Conservation (phyloP, 139 green algal species). For the Pleodorina starrii region DNA sequence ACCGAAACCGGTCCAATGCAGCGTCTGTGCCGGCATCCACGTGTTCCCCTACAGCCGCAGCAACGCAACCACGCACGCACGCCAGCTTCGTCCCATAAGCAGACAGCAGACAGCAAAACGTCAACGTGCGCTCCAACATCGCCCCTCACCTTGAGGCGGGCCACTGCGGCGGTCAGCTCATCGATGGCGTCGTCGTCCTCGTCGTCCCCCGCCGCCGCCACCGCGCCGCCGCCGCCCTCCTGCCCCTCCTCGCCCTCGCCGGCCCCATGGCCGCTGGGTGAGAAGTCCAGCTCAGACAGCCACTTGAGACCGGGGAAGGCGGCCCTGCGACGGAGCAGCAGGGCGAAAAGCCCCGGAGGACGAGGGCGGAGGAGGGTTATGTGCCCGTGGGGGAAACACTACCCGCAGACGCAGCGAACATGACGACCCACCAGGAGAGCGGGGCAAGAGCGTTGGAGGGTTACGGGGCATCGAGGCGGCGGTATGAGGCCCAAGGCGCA, state of each 20-base stretch:
- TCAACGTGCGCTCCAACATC: too few species aligned
- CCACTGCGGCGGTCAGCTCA: constrained; percentile 25
- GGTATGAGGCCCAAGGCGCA: too few species aligned
- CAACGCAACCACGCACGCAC: too few species aligned
- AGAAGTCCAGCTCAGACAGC: constrained; percentile 29
- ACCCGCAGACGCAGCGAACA: too few species aligned
- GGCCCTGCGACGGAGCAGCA: background rate
- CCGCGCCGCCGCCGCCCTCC: background rate
- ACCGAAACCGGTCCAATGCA: too few species aligned
- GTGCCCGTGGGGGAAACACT: background rate
- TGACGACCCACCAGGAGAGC: background rate
- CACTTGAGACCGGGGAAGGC: constrained; percentile 31
- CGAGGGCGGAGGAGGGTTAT: too few species aligned
- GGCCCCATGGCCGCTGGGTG: background rate
- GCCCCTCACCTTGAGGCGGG: constrained; percentile 23
- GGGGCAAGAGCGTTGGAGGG: too few species aligned
- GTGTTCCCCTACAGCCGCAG: too few species aligned
- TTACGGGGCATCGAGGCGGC: too few species aligned
- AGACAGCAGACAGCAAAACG: too few species aligned
- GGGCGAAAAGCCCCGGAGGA: background rate
- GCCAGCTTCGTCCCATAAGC: too few species aligned
- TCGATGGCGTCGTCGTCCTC: constrained; percentile 29
- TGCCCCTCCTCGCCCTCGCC: background rate
- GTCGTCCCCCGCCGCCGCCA: background rate
- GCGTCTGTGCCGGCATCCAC: too few species aligned